A percentile compares a stretch with the other conserved stretches of the same genome.
Conservation (phyloP, 176 grass and related monocot species). For the Dendrocalamus sinicus region DNA sequence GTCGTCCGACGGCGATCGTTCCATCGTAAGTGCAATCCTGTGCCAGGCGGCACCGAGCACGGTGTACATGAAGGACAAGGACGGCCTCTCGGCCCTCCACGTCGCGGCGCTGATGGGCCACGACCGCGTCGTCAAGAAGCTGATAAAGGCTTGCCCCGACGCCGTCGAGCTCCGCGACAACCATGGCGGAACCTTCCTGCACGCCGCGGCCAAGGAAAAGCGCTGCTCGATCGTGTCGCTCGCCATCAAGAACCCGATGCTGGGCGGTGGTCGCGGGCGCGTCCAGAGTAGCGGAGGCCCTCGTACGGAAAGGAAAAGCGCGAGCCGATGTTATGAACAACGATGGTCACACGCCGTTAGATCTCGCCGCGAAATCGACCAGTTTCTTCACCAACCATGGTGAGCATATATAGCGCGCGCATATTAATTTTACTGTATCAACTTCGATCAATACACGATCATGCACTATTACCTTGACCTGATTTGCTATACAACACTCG, state of each 20-base stretch:
- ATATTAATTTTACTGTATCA: too few relatives aligned
- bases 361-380: not conserved
- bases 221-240: not conserved
- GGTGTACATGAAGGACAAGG: not conserved
- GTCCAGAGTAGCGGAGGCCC: not conserved
- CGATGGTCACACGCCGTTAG: not conserved
- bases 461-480: too few relatives aligned
- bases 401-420: not conserved
- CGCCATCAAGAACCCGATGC: not conserved
- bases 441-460: too few relatives aligned
- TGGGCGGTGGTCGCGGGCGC: not conserved
- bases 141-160: not conserved
- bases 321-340: not conserved
- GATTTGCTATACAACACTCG: too few relatives aligned
- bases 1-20: not conserved
- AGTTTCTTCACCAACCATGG: constrained; percentile 16
- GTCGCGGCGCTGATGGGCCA: constrained; percentile 44
- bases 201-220: constrained; percentile 19
- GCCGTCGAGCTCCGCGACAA: not conserved
- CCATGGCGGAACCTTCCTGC: constrained; percentile 18
- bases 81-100: constrained; percentile 1
- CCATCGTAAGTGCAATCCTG: not conserved
- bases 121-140: not conserved
- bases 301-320: not conserved
- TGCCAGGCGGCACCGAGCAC: fast-evolving